Base-by-base conservation (phyloP, 2,329 filamentous ascomycete genomes). In the Fusarium staphyleae region DNA sequence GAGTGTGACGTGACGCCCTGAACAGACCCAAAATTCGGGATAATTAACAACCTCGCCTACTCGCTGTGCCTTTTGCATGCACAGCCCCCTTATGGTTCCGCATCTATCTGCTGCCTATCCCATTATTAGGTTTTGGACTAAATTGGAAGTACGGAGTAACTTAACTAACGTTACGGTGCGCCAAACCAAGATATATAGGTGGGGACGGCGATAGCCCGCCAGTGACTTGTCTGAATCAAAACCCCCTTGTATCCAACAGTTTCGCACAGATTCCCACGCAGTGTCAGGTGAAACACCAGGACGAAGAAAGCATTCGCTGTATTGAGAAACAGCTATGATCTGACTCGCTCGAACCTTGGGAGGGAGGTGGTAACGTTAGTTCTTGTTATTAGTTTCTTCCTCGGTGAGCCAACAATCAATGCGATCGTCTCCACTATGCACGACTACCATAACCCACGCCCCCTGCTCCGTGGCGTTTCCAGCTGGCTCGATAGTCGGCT, bases 161-260 rank as follows among this genome's bases (percentile, higher is more conserved):
- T n/a, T n/a, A n/a, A n/a, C n/a, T n/a, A n/a, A n/a, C n/a, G n/a
- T n/a, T n/a, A n/a, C 54, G 30, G 48, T 29, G 44, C 57, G 48
- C 53, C 15, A 58, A 54, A 35, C 41, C 57, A 43, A 30, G 52
- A 45, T 60, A 50, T 61, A 58, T 54, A 53, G 53, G 13, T 30
- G 12, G 13, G 28, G 13, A n/a, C 22, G 8, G 22, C 22, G 3
- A 24, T 24, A 24, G 8, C 22, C 22, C 22, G 22, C 22, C 22
- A 24, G 22, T 24, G 22, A 24, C 22, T 8, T 24, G 22, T 24
- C 22, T 24, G 22, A 5, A 8, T 24, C 22, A 30, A 6, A 37
- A 15, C 36, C 12, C 36, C n/a, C 14, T 37, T 39, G 36, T 40
- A 40, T 40, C 36, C 36, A 13, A 28, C 22, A 14, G 36, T 40